Evolutionary conservation across 768 basidiomycete genomes (phyloP).

Genomic region (Cubamyces lactineus): DNA sequence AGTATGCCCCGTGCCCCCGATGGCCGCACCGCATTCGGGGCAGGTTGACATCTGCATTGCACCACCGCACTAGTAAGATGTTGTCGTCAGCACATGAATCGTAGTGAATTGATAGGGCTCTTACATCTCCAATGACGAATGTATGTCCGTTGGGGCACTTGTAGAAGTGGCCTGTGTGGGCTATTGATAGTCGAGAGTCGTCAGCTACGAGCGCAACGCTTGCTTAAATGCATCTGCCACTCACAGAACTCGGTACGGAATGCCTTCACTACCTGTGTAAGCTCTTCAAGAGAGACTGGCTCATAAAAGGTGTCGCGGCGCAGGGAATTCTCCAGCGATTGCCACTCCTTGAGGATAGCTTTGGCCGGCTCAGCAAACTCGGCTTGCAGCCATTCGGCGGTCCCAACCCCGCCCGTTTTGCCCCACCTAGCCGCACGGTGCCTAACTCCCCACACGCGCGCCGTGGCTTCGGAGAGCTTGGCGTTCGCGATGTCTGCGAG

Average conservation of each 20-base stretch:
- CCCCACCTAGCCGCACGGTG: slow-evolving; percentile 8
- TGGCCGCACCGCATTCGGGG: slow-evolving; percentile 33
- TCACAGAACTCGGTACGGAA: slow-evolving; percentile 48
- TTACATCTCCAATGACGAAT: slow-evolving; percentile 34
- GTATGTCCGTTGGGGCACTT: slow-evolving; percentile 38
- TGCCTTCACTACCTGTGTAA: slow-evolving; percentile 51
- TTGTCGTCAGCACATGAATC: not conserved
- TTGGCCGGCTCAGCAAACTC: slow-evolving; percentile 45
- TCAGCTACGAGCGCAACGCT: not conserved
- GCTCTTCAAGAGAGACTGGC: slow-evolving; percentile 57
- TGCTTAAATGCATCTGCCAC: slow-evolving; percentile 10
- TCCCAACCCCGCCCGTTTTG: slow-evolving; percentile 17
- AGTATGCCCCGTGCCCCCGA: slow-evolving; percentile 33
- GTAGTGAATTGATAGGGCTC: not conserved
- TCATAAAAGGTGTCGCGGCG: slow-evolving; percentile 50
- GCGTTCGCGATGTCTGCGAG: slow-evolving; percentile 30
- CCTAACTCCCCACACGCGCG: slow-evolving; percentile 3
- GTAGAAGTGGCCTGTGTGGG: slow-evolving; percentile 37
- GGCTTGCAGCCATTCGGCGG: slow-evolving; percentile 44
- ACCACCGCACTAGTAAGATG: slow-evolving; percentile 32
- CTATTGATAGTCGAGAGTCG: slow-evolving; percentile 10
- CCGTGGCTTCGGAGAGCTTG: slow-evolving; percentile 19
- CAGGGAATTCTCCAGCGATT: slow-evolving; percentile 43
- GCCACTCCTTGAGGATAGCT: slow-evolving; percentile 52
- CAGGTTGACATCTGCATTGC: slow-evolving; percentile 29